phyloP scores from a whole-genome alignment of 2,329 filamentous ascomycete genomes.

The Penicillium rolfsii region DNA sequence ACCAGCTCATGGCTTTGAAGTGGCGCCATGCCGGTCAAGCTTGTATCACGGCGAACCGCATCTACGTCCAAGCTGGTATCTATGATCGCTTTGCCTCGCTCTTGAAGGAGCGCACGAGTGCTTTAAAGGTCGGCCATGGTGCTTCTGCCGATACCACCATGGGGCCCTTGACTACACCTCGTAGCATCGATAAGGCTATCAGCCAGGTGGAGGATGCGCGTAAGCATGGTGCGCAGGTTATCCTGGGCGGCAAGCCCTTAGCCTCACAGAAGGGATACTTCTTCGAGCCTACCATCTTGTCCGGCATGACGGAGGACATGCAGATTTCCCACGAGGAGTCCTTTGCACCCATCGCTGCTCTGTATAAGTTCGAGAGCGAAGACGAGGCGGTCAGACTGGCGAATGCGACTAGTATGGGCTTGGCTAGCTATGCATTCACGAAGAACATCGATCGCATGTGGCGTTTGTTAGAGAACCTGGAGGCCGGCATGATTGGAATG shows the following conservation, averaged over 20 bases:
- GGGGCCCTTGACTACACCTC: constrained; percentile 62
- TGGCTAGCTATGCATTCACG: constrained; percentile 70
- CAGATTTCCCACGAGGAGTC: constrained; percentile 62
- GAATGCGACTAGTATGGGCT: constrained; percentile 66
- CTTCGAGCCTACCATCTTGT: constrained; percentile 70
- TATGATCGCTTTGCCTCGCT: constrained; percentile 59
- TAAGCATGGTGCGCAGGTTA: constrained; percentile 64
- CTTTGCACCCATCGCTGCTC: constrained; percentile 66
- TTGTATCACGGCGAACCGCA: constrained; percentile 51
- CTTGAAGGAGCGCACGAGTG: constrained; percentile 56
- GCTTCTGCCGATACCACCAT: constrained; percentile 58
- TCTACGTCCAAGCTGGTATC: constrained; percentile 49
- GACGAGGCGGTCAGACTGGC: constrained; percentile 64
- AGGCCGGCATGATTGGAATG: constrained; percentile 71
- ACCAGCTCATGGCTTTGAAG: constrained; percentile 46
- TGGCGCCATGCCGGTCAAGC: constrained; percentile 51
- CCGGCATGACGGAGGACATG: constrained; percentile 63
- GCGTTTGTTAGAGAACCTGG: constrained; percentile 67
- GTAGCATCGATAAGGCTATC: constrained; percentile 58
- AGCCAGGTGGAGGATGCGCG: constrained; percentile 68
- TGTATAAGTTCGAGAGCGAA: constrained; percentile 68
- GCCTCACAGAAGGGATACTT: constrained; percentile 65
- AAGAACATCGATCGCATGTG: constrained; percentile 68
- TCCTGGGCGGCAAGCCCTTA: constrained; percentile 59
- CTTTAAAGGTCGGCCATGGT: constrained; percentile 65